phyloP scores from a whole-genome alignment of 768 basidiomycete species.

The Lactifluus rugatus region DNA sequence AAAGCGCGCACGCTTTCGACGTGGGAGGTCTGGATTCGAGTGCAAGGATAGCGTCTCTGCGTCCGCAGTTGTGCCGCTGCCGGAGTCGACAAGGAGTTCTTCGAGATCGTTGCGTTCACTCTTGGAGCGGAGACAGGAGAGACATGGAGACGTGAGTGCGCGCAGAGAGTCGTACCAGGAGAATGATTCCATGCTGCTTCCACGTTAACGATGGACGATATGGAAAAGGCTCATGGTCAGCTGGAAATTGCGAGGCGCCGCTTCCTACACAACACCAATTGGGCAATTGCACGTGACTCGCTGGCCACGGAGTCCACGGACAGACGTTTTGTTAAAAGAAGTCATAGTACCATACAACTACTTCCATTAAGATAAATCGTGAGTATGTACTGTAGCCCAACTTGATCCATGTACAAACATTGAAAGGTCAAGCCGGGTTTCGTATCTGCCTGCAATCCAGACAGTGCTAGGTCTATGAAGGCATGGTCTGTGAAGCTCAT shows the following conservation, averaged over 20 bases:
- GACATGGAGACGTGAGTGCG: slow-evolving; percentile 49
- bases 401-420: too few species aligned
- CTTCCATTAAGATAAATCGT: not conserved
- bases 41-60: slow-evolving; percentile 57
- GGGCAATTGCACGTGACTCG: not conserved
- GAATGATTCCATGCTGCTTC: slow-evolving; percentile 32
- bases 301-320: too few species aligned
- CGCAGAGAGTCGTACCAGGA: slow-evolving; percentile 57
- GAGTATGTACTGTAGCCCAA: not conserved
- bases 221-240: not conserved
- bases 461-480: not conserved
- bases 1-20: slow-evolving; percentile 20
- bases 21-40: slow-evolving; percentile 41
- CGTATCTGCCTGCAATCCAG: too few species aligned
- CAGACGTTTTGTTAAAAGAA: too few species aligned
- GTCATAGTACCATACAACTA: too few species aligned
- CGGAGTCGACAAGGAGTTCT: slow-evolving; percentile 38
- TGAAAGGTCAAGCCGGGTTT: too few species aligned
- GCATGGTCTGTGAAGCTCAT: not conserved
- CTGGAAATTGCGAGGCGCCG: too few species aligned
- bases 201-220: slow-evolving; percentile 10
- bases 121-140: slow-evolving; percentile 40
- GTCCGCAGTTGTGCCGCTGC: slow-evolving; percentile 38
- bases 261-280: not conserved
- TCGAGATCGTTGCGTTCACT: slow-evolving; percentile 34